Evolutionary conservation across 345 rosid genomes (phyloP).

Genomic region (Psidium guajava): DNA sequence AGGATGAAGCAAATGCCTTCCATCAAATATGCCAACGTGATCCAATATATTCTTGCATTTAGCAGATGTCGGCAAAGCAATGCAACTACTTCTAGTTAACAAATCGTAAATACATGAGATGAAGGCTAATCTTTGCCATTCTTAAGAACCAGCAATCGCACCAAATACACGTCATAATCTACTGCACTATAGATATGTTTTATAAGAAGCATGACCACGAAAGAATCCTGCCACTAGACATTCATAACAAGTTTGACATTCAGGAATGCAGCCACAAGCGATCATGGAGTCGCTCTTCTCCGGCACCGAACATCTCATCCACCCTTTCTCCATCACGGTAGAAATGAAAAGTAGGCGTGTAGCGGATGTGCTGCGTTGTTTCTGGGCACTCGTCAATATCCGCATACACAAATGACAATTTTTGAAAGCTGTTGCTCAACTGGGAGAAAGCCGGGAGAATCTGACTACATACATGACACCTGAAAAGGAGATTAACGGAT

Average conservation of each 20-base stretch:
- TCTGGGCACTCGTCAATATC: conserved; percentile 95
- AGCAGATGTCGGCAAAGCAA: background rate
- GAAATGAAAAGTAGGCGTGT: conserved; percentile 87
- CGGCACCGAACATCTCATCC: conserved; percentile 91
- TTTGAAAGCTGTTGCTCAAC: conserved; percentile 57
- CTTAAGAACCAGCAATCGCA: background rate
- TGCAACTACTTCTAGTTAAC: background rate
- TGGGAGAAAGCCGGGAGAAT: conserved; percentile 60
- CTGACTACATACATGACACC: conserved; percentile 87
- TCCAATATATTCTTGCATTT: background rate
- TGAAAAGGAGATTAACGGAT: conserved; percentile 8
- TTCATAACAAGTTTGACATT: background rate
- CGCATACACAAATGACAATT: conserved; percentile 63
- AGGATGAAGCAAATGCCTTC: background rate
- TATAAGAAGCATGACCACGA: background rate
- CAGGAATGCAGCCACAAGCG: conserved; percentile 91
- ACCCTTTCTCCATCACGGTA: conserved; percentile 79
- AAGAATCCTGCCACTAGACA: background rate
- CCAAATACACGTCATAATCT: background rate
- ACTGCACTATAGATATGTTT: background rate
- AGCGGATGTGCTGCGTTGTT: conserved; percentile 71
- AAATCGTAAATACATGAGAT: background rate
- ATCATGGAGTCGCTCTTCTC: conserved; percentile 81
- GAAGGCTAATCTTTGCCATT: background rate
- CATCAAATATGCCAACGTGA: background rate